These are phyloP conservation scores for Rubroboletus pulcherrimus DNA, from an alignment of 768 basidiomycete genomes.

Conservation along the genomic window DNA sequence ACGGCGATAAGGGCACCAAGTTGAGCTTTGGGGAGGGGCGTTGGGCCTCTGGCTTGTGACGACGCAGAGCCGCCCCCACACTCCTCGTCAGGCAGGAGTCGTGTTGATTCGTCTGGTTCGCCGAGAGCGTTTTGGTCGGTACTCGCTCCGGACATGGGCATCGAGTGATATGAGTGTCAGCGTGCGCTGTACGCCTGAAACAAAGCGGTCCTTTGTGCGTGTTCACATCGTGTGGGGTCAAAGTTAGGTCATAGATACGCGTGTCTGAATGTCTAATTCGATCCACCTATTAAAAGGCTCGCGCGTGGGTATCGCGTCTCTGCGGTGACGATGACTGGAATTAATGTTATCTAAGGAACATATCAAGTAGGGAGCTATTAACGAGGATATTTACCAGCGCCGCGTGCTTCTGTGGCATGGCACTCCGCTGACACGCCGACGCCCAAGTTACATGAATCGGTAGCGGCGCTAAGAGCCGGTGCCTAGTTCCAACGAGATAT, in stretches of 20 bases:
- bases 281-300: neutral
- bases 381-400: neutral
- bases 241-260: neutral
- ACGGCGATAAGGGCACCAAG: neutral
- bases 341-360: neutral
- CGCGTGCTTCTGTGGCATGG: neutral
- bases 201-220: neutral
- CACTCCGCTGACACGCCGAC: neutral
- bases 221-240: neutral
- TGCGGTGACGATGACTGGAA: neutral
- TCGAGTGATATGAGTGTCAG: neutral
- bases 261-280: neutral
- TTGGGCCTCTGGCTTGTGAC: neutral
- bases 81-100: neutral
- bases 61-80: neutral
- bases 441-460: neutral
- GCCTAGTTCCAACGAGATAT: neutral
- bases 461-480: neutral
- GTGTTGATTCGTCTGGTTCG: neutral
- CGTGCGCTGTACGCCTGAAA: neutral
- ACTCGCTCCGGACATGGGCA: neutral
- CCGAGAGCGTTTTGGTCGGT: neutral
- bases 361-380: neutral
- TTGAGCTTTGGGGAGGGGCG: conserved; percentile 1
- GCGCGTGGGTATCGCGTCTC: neutral